These are phyloP conservation scores for Colletotrichum sp. DNA, from an alignment of 2,329 filamentous ascomycete genomes.

Conservation along the genomic window DNA sequence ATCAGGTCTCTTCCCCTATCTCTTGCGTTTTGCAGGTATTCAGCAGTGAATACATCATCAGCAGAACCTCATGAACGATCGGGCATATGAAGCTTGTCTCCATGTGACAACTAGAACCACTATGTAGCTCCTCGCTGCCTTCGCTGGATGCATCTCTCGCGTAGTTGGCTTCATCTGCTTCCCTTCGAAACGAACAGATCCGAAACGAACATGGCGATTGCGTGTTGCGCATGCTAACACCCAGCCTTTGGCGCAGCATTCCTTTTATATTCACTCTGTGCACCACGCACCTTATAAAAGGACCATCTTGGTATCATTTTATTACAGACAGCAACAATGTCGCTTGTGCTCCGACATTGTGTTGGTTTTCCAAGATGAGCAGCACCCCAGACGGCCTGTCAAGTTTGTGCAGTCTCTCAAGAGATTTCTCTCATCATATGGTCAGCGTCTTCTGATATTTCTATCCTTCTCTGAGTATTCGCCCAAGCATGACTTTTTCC, in stretches of 20 bases:
- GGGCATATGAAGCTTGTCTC: accelerated
- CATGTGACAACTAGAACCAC: accelerated
- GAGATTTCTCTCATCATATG: background rate
- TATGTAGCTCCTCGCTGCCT: background rate
- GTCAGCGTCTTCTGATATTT: background rate
- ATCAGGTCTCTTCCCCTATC: too few relatives aligned
- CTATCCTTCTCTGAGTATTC: background rate
- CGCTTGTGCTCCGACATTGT: background rate
- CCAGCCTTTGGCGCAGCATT: background rate
- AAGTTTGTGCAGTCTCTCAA: background rate
- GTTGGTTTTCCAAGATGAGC: accelerated
- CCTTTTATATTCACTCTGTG: background rate
- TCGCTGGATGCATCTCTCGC: background rate
- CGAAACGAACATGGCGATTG: background rate
- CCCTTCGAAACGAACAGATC: background rate
- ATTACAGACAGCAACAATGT: background rate
- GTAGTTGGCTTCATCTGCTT: accelerated
- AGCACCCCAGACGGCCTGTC: background rate
- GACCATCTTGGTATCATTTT: background rate
- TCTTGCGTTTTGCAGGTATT: background rate
- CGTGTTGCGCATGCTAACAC: background rate
- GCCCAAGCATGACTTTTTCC: background rate
- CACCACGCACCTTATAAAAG: background rate
- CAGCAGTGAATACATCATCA: accelerated
- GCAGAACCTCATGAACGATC: too few relatives aligned